These are phyloP conservation scores for Salix brachista DNA, from an alignment of 345 rosid species.

Conservation along the genomic window DNA sequence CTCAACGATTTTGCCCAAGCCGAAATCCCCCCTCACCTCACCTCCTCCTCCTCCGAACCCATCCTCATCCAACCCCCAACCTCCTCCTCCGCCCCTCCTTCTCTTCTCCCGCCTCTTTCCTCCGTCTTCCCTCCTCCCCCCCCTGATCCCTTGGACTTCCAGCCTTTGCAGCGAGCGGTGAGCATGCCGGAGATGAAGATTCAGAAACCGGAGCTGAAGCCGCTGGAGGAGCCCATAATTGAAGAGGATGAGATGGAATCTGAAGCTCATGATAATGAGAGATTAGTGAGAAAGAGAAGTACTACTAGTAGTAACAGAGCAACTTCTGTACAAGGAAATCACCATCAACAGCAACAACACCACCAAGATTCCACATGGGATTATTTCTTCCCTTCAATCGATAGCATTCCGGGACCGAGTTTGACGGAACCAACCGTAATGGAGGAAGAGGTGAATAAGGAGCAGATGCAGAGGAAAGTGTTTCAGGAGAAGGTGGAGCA, in stretches of 20 bases:
- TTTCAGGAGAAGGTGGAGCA: slow-evolving; percentile 15
- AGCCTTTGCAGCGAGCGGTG: slow-evolving; percentile 54
- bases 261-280: slow-evolving; percentile 41
- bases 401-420: slow-evolving; percentile 56
- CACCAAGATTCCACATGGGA: slow-evolving; percentile 31
- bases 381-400: slow-evolving; percentile 45
- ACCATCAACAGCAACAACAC: slow-evolving; percentile 10
- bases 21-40: slow-evolving; percentile 39
- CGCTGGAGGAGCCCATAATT: slow-evolving; percentile 44
- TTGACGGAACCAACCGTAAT: slow-evolving; percentile 38
- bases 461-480: slow-evolving; percentile 6
- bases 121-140: slow-evolving; percentile 19
- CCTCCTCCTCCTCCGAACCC: neutral
- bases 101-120: slow-evolving; percentile 51
- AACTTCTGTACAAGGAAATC: neutral
- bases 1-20: slow-evolving; percentile 79
- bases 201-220: slow-evolving; percentile 38
- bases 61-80: slow-evolving; percentile 10
- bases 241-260: slow-evolving; percentile 50
- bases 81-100: slow-evolving; percentile 12
- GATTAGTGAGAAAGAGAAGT: slow-evolving; percentile 54
- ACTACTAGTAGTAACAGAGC: slow-evolving; percentile 20
- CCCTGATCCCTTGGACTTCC: neutral
- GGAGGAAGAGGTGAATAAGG: slow-evolving; percentile 35
- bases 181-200: slow-evolving; percentile 81